Evolutionary conservation across 1,284 basidiomycete species (phyloP).

Genomic region (Pseudozyma sp.): DNA sequence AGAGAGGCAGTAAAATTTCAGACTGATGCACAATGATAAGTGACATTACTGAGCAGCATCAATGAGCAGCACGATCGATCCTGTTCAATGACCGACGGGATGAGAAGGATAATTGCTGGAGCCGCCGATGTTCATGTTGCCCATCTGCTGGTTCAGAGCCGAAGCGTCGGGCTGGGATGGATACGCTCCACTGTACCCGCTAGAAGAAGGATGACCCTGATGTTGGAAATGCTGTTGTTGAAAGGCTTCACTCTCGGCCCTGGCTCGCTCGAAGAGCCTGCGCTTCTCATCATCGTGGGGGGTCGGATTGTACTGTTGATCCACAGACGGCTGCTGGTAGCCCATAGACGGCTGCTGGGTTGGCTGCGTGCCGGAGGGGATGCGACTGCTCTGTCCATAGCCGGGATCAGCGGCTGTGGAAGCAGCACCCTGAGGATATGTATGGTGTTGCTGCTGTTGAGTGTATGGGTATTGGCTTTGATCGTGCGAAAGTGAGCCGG

Average conservation of each 20-base stretch:
- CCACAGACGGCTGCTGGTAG: slow-evolving; percentile 15
- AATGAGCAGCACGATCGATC: not conserved
- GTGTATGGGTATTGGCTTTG: slow-evolving; percentile 59
- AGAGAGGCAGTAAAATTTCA: no score
- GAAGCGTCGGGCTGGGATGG: slow-evolving; percentile 24
- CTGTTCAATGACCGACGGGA: slow-evolving; percentile 25
- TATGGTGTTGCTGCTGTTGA: slow-evolving; percentile 13
- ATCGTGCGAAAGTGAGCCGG: slow-evolving; percentile 64
- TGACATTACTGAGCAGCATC: no score
- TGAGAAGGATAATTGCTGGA: slow-evolving; percentile 28
- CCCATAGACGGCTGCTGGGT: slow-evolving; percentile 17
- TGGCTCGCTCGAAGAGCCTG: slow-evolving; percentile 59
- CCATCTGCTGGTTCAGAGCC: slow-evolving; percentile 31
- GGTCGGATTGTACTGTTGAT: slow-evolving; percentile 30
- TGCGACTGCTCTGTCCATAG: slow-evolving; percentile 10
- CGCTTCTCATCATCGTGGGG: slow-evolving; percentile 65
- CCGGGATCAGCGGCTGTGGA: slow-evolving; percentile 8
- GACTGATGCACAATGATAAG: no score
- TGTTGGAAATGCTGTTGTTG: slow-evolving; percentile 52
- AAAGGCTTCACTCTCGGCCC: slow-evolving; percentile 63
- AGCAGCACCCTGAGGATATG: slow-evolving; percentile 17
- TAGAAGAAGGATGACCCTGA: slow-evolving; percentile 8
- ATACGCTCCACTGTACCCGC: slow-evolving; percentile 23
- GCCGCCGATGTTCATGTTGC: slow-evolving; percentile 31
- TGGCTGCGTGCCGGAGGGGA: slow-evolving; percentile 12